Evolutionary conservation across 1,284 basidiomycete species (phyloP).

Genomic region (Trametes sp.): DNA sequence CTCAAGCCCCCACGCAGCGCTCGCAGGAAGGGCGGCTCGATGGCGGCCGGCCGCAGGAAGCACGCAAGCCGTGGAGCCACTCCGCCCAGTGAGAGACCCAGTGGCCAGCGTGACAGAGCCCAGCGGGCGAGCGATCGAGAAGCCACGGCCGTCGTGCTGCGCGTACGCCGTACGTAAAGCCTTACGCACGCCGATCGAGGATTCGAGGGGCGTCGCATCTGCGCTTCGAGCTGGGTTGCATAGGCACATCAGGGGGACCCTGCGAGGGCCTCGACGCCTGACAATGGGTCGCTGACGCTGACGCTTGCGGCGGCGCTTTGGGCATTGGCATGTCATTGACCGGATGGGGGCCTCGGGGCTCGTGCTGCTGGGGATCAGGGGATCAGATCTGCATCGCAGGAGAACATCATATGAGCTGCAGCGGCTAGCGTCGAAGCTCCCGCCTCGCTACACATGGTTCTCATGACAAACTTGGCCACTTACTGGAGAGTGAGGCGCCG

Average conservation of each 20-base stretch:
- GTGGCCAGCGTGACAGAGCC: no score
- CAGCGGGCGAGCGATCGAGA: background rate
- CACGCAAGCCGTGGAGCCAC: conserved; percentile 2
- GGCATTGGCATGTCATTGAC: background rate
- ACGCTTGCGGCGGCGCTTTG: background rate
- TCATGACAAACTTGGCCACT: background rate
- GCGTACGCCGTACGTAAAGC: conserved; percentile 5
- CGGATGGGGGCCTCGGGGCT: background rate
- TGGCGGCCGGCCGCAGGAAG: background rate
- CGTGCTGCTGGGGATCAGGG: conserved; percentile 10
- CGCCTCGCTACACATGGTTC: background rate
- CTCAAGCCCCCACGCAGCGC: background rate
- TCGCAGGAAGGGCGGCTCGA: background rate
- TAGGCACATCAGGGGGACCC: conserved; percentile 6
- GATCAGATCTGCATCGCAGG: conserved; percentile 9
- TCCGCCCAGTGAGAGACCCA: background rate
- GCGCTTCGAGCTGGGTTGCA: background rate
- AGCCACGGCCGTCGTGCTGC: no score
- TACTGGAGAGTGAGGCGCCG: background rate
- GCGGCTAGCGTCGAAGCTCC: background rate
- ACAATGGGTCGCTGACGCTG: background rate
- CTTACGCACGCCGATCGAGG: conserved; percentile 8
- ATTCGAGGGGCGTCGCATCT: background rate
- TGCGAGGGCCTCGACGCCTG: background rate
- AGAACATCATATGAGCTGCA: background rate